These are phyloP conservation scores for Trifolium dubium DNA, from an alignment of 306 rosid genomes.

Conservation along the genomic window DNA sequence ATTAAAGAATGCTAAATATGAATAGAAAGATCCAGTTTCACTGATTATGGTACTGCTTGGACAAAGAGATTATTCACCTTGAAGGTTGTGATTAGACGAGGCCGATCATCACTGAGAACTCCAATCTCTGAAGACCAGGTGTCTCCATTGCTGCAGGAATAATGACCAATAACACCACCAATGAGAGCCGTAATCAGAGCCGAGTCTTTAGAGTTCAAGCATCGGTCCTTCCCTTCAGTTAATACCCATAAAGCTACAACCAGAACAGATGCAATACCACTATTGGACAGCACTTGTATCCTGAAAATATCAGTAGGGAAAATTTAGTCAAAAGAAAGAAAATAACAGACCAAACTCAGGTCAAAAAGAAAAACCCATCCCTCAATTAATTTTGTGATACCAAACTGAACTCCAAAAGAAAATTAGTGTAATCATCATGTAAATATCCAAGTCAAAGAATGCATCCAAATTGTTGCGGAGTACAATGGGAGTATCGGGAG, in stretches of 20 bases:
- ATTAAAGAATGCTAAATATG: slow-evolving; percentile 25
- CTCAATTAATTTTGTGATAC: neutral
- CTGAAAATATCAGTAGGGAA: slow-evolving; percentile 43
- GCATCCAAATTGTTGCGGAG: neutral
- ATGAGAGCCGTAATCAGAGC: slow-evolving; percentile 68
- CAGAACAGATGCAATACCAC: slow-evolving; percentile 75
- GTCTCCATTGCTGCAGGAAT: slow-evolving; percentile 91
- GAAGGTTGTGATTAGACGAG: slow-evolving; percentile 83
- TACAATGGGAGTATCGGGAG: no score
- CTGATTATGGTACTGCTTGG: neutral
- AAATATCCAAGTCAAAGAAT: slow-evolving; percentile 9
- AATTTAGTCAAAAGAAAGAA: slow-evolving; percentile 30
- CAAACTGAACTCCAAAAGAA: slow-evolving; percentile 1
- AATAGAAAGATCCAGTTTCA: neutral
- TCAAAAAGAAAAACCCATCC: neutral
- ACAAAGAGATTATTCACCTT: slow-evolving; percentile 61
- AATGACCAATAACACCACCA: slow-evolving; percentile 89
- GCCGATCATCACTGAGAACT: slow-evolving; percentile 76
- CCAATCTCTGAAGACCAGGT: slow-evolving; percentile 99
- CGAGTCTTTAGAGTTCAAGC: slow-evolving; percentile 77
- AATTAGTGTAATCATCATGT: slow-evolving; percentile 11
- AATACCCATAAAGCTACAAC: slow-evolving; percentile 62
- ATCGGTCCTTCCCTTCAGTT: slow-evolving; percentile 63
- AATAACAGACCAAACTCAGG: neutral
- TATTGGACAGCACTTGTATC: slow-evolving; percentile 84